These are phyloP conservation scores for Pulveroboletus frians DNA, from an alignment of 768 basidiomycete species.

Conservation along the genomic window DNA sequence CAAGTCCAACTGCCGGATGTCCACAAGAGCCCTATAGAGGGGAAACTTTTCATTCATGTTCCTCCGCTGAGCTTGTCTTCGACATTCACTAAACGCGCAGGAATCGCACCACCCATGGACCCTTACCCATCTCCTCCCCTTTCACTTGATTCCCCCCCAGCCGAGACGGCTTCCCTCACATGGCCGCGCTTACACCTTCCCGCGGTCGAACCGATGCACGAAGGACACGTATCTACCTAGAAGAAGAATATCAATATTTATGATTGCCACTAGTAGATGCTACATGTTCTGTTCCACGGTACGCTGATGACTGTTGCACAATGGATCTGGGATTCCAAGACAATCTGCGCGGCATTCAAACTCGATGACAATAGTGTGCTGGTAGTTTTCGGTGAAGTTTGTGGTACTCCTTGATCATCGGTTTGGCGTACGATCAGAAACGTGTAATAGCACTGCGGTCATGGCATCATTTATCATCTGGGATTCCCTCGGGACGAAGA, in stretches of 20 bases:
- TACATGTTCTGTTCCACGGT: constrained; percentile 1
- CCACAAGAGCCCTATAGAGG: constrained; percentile 11
- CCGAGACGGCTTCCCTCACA: constrained; percentile 10
- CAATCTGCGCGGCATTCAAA: not conserved
- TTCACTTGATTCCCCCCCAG: constrained; percentile 24
- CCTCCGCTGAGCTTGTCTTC: constrained; percentile 17
- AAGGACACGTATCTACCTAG: constrained; percentile 17
- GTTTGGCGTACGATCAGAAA: not conserved
- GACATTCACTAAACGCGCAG: constrained; percentile 22
- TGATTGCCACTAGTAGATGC: constrained; percentile 7
- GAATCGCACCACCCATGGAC: constrained; percentile 29
- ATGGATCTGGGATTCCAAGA: not conserved
- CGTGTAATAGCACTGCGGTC: not conserved
- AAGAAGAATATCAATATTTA: constrained; percentile 22
- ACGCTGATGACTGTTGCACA: not conserved
- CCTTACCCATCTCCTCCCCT: constrained; percentile 50
- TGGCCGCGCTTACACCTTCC: constrained; percentile 5
- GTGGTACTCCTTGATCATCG: not conserved
- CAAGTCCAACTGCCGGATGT: constrained; percentile 3
- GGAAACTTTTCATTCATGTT: constrained; percentile 13
- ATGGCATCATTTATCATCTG: too few relatives aligned
- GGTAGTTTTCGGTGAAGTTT: not conserved
- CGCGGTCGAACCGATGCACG: constrained; percentile 4
- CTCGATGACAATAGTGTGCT: too few relatives aligned
- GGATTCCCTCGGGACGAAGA: not conserved